Evolutionary conservation across 2,329 filamentous ascomycete species (phyloP), one percentile per base, ranked within the genome.

Genomic region (Stagonosporopsis tanaceti): DNA sequence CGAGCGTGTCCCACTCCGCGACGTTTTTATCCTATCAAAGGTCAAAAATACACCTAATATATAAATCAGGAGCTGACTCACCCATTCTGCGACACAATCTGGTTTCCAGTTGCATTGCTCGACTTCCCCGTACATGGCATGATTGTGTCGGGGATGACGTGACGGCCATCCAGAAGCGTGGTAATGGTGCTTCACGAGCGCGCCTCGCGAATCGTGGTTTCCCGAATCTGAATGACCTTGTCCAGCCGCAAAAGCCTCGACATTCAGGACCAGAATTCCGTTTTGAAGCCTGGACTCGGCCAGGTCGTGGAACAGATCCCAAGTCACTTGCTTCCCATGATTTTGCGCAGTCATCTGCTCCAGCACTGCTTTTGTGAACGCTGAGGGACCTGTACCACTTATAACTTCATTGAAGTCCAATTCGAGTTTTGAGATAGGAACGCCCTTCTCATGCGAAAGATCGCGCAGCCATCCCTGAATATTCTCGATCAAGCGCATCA

Each of bases 321-420:
- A 91, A 0, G 80, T 83, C 2, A 90, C 77, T 2, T 71, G 62
- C 22, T 77, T 68, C 12, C 81, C 79, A 5, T 77, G 71, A 50
- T 77, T 73, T 41, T 74, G 70, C 28, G 72, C 74, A 52, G 84
- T 85, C 84, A 91, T 90, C 62, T 90, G 84, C 34, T 81, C 80
- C 17, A 91, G 74, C 8, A 91, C 82, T 0, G 87, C 88, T 11
- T 78, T 76, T 2, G 88, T 91, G 62, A 91, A 91, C 6, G 88
- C 88, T 0, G 87, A 89, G 0, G 89, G 89, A 0, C 88, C 89
- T 1, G 89, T 91, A n/a, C 88, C 87, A 48, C 82, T 87, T 66
- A 91, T 89, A 57, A 91, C 87, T 64, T 90, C 86, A 67, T 91
- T 87, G 65, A 91, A 91, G 67, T 89, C 86, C 12, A 91, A 81